Percentiles rank a stretch among this genome's conserved stretches.
Evolutionary conservation across 352 stramenopile species (phyloP).

Genomic region (Pythium brassicae): DNA sequence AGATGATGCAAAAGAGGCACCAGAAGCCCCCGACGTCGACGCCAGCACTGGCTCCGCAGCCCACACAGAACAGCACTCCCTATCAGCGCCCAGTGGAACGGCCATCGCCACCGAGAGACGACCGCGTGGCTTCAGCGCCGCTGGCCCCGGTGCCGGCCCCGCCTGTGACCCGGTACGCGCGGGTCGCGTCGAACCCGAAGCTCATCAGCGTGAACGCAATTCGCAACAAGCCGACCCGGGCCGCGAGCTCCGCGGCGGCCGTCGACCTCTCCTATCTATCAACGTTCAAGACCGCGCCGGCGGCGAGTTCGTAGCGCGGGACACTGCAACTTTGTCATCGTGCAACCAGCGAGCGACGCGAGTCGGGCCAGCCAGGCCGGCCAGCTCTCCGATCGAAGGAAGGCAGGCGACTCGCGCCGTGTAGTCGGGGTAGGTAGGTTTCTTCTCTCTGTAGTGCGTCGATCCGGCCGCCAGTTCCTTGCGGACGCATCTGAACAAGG

Average conservation of each 20-base stretch:
- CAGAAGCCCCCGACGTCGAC: not conserved
- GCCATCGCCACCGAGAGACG: not conserved
- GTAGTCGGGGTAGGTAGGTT: not conserved
- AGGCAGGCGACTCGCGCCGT: not conserved
- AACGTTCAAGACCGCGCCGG: slow-evolving; percentile 9
- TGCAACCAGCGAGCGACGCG: not conserved
- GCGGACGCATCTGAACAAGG: no score
- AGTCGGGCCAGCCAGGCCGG: not conserved
- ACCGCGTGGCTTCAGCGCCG: not conserved
- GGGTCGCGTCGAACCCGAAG: slow-evolving; percentile 1
- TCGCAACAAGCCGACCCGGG: slow-evolving; percentile 1
- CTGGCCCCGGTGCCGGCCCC: not conserved
- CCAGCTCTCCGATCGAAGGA: not conserved
- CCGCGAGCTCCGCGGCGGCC: not conserved
- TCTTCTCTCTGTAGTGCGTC: not conserved
- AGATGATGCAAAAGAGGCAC: not conserved
- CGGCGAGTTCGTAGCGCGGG: not conserved
- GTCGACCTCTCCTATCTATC: slow-evolving; percentile 16
- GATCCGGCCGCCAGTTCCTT: no score
- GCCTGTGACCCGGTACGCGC: not conserved
- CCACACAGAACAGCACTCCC: not conserved
- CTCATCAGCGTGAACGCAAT: slow-evolving; percentile 12
- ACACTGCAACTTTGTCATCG: no score
- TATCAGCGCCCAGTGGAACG: not conserved
- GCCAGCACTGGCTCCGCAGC: not conserved